Evolutionary conservation across 106 monocot genomes (phyloP).

Genomic region (Acorus calamus): DNA sequence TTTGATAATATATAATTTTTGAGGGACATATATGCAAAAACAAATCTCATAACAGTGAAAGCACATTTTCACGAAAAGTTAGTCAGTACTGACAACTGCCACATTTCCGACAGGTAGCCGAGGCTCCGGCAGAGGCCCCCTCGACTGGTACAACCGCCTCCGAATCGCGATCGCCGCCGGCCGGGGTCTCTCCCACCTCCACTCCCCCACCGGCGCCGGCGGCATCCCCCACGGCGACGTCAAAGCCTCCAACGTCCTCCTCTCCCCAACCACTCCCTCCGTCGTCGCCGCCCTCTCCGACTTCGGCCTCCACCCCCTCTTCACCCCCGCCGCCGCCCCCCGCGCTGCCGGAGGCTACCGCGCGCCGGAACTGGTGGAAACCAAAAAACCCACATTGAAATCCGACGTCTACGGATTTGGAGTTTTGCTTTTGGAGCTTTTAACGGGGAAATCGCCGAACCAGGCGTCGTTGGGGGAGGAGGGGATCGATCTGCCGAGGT

Average conservation of each 20-base stretch:
- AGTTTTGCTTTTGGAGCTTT: too few relatives aligned
- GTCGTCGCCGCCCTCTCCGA: slow-evolving; percentile 44
- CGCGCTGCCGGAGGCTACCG: slow-evolving; percentile 47
- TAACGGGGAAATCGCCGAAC: too few relatives aligned
- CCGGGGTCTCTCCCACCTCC: slow-evolving; percentile 65
- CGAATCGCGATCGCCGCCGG: slow-evolving; percentile 52
- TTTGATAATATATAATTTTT: too few relatives aligned
- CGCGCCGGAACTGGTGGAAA: slow-evolving; percentile 72
- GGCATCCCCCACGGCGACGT: slow-evolving; percentile 64
- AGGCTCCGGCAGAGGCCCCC: slow-evolving; percentile 52
- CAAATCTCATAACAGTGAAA: too few relatives aligned
- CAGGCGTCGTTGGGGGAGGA: too few relatives aligned
- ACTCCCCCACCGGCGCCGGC: slow-evolving; percentile 15
- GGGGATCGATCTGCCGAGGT: too few relatives aligned
- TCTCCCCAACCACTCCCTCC: slow-evolving; percentile 29
- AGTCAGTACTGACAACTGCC: background rate
- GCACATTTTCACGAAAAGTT: too few relatives aligned
- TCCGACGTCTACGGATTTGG: slow-evolving; percentile 54
- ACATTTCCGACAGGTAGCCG: slow-evolving; percentile 40
- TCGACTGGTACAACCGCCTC: slow-evolving; percentile 77
- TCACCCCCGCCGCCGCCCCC: slow-evolving; percentile 10
- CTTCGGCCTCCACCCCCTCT: slow-evolving; percentile 48
- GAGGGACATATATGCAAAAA: too few relatives aligned
- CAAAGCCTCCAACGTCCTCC: slow-evolving; percentile 82
- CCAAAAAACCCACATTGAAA: slow-evolving; percentile 47